These are phyloP conservation scores for Fusarium agapanthi DNA, from an alignment of 2,329 filamentous ascomycete species.

Conservation along the genomic window DNA sequence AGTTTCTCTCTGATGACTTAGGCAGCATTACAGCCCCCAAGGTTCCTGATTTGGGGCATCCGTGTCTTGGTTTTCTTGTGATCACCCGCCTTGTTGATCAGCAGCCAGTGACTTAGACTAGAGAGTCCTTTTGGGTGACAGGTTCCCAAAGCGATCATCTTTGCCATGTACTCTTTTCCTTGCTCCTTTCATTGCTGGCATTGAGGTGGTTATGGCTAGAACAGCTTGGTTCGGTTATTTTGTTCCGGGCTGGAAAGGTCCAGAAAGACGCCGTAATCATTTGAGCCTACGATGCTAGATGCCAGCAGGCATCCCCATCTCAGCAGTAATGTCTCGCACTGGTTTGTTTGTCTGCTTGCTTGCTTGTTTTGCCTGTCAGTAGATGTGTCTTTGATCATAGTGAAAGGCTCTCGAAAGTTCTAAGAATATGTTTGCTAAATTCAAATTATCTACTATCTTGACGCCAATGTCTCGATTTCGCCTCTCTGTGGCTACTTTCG, in stretches of 20 bases:
- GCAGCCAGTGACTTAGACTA: background rate
- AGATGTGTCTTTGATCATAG: background rate
- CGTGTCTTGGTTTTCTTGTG: background rate
- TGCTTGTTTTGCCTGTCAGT: background rate
- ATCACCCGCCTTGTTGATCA: background rate
- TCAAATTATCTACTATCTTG: constrained; percentile 22
- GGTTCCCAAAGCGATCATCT: background rate
- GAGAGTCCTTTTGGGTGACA: constrained; percentile 8
- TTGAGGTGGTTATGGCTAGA: background rate
- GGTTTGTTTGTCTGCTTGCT: background rate
- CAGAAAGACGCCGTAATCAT: background rate
- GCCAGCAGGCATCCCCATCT: background rate
- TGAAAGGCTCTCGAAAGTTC: background rate
- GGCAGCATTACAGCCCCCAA: constrained; percentile 20
- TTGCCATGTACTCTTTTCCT: constrained; percentile 3
- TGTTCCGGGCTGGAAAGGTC: background rate
- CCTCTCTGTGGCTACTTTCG: constrained; percentile 21
- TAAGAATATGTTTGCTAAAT: background rate
- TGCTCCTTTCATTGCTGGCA: constrained; percentile 6
- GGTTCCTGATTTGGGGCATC: background rate
- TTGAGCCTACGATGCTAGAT: background rate
- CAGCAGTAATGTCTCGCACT: background rate
- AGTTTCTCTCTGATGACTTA: constrained; percentile 2
- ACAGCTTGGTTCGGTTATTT: background rate
- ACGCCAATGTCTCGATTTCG: constrained; percentile 27